Evolutionary conservation across 2,329 filamentous ascomycete genomes (phyloP).

Genomic region (Furcasterigmium sp.): DNA sequence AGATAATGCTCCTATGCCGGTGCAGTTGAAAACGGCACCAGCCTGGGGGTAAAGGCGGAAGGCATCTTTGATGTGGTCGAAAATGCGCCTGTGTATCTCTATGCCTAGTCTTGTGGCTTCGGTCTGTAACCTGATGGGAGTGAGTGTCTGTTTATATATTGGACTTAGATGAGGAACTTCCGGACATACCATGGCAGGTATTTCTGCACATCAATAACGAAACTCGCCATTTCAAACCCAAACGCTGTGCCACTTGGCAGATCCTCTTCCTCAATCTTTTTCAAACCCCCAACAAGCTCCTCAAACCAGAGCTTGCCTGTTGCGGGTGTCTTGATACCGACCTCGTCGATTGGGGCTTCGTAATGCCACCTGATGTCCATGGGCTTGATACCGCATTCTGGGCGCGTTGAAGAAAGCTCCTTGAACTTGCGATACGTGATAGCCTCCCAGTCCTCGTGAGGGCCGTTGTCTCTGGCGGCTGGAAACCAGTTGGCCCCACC

Average conservation of each 20-base stretch:
- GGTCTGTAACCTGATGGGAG: conserved; percentile 67
- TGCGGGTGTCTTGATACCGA: conserved; percentile 24
- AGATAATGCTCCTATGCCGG: conserved; percentile 67
- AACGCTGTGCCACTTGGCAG: too few relatives aligned
- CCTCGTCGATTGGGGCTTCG: conserved; percentile 4
- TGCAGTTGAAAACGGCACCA: conserved; percentile 69
- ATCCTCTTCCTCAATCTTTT: too few relatives aligned
- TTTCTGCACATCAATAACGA: too few relatives aligned
- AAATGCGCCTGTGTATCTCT: conserved; percentile 67
- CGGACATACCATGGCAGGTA: conserved; percentile 38
- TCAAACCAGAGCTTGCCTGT: conserved; percentile 20
- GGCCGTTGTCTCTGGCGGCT: conserved; percentile 49
- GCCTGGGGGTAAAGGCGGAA: conserved; percentile 60
- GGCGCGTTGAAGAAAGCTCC: too few relatives aligned
- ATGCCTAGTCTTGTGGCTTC: conserved; percentile 32
- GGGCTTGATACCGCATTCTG: too few relatives aligned
- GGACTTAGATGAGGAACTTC: neutral
- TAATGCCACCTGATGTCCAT: too few relatives aligned
- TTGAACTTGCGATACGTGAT: too few relatives aligned
- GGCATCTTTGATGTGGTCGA: conserved; percentile 61
- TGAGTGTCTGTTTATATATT: conserved; percentile 30
- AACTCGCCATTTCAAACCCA: too few relatives aligned
- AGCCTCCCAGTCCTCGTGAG: too few relatives aligned
- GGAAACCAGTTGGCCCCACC: conserved; percentile 69
- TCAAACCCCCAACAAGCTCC: too few relatives aligned